These are phyloP conservation scores for Sophora flavescens DNA, from an alignment of 306 rosid species.

Conservation along the genomic window DNA sequence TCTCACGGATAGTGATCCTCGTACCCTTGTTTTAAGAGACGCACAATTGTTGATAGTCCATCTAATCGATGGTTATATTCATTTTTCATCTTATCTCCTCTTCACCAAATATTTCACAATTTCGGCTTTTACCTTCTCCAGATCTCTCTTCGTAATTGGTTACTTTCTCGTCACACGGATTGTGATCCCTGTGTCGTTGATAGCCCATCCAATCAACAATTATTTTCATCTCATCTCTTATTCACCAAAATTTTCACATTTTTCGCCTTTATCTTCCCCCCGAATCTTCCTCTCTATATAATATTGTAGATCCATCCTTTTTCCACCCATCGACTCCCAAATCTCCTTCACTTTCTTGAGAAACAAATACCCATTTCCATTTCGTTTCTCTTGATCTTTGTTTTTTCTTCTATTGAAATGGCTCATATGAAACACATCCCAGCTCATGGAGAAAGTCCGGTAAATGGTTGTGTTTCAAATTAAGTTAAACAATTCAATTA, in stretches of 20 bases:
- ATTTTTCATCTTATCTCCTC: too few species aligned
- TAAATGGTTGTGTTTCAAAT: too few species aligned
- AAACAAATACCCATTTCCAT: background rate
- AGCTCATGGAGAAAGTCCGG: conserved; percentile 2
- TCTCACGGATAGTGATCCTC: too few species aligned
- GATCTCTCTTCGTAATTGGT: too few species aligned
- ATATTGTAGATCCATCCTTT: too few species aligned
- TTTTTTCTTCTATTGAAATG: background rate
- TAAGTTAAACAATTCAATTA: too few species aligned
- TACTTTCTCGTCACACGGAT: conserved; percentile 20
- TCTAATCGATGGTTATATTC: too few species aligned
- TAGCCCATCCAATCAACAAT: conserved; percentile 7
- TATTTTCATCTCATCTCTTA: background rate
- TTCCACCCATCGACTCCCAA: background rate
- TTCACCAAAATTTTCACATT: background rate
- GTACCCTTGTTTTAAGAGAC: too few species aligned
- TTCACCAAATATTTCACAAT: too few species aligned
- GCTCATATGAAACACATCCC: conserved; percentile 49
- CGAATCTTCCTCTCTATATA: background rate
- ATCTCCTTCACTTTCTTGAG: background rate
- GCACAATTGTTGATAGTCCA: too few species aligned
- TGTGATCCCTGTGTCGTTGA: conserved; percentile 22
- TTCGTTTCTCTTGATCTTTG: too few species aligned
- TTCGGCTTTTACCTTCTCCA: too few species aligned
- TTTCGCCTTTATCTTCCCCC: conserved; percentile 26